Base-by-base conservation (phyloP, 441 rosid genomes). In the Gossypium gossypioides region DNA sequence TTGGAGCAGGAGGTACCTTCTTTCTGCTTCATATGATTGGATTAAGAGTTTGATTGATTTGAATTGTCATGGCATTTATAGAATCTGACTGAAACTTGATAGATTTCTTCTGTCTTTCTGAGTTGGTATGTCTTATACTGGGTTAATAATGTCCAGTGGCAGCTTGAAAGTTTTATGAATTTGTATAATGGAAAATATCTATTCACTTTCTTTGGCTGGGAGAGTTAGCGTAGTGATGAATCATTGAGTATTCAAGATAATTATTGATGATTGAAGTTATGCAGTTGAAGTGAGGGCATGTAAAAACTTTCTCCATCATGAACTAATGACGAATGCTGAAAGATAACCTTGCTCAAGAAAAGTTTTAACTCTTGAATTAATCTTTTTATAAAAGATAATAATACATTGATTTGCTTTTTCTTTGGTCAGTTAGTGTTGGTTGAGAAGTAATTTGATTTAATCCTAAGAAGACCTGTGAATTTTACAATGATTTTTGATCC, bases 1-100 rank as follows among this genome's bases (percentile, higher is more conserved):
- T 82, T 95, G 69, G 98, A 95, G 87, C 99, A 92, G 77, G 99
- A 95, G 97, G 99, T 95, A 84, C 69, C 57, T 22, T 76, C 44
- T 74, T 37, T 63, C 71, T 75, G 5, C 34, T 52, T 54, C 62
- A 25, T n/a, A 12, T 67, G 69, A 70, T 46, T 50, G 37, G 29
- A 64, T 54, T 46, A 52, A 40, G 15, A 48, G 64, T 69, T 27
- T 67, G 27, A 15, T 57, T 6, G 65, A 54, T 68, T 15, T 10
- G 48, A 64, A 59, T 65, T 40, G 18, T 67, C 60, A 48, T 60
- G 68, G 19, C 25, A 46, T 60, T 57, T 44, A 4, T 34, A 24
- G 59, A 60, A 68, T 27, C 25, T 46, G 56, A 37, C 19, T 0
- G 10, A 51, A 68, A 51, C 7, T 68, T 67, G 18, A 68, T 52